These are phyloP conservation scores for Diplodia mutila DNA, from an alignment of 2,329 filamentous ascomycete species.

Conservation along the genomic window DNA sequence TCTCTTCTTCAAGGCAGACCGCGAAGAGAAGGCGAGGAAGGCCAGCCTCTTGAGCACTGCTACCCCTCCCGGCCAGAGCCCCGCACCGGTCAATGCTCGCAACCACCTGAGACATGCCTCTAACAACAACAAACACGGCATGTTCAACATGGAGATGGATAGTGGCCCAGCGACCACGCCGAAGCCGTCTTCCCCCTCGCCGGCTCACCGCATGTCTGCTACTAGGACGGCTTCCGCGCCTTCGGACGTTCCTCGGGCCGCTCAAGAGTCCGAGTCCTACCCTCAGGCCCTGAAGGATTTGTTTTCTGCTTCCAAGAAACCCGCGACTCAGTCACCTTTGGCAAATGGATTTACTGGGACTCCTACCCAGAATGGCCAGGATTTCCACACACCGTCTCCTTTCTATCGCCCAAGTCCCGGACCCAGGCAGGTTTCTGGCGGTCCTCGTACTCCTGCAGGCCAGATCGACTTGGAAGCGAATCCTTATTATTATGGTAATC, in stretches of 20 bases:
- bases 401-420: constrained; percentile 40
- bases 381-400: constrained; percentile 45
- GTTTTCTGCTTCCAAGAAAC: constrained; percentile 39
- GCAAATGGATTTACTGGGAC: background rate
- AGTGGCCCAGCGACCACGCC: constrained; percentile 30
- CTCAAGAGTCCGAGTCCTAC: constrained; percentile 46
- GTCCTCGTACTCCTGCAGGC: constrained; percentile 40
- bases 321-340: constrained; percentile 6
- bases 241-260: constrained; percentile 16
- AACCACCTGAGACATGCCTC: constrained; percentile 46
- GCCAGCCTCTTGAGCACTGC: constrained; percentile 43
- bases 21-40: constrained; percentile 71
- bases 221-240: constrained; percentile 46
- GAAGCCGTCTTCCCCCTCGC: constrained; percentile 21
- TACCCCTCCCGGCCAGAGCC: constrained; percentile 31
- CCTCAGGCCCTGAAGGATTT: constrained; percentile 51
- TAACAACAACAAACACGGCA: constrained; percentile 56
- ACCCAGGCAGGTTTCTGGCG: constrained; percentile 30
- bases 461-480: constrained; percentile 31
- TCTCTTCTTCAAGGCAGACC: constrained; percentile 85
- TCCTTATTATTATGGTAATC: constrained; percentile 50
- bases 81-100: constrained; percentile 32
- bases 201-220: constrained; percentile 43
- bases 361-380: constrained; percentile 6
- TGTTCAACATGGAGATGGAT: constrained; percentile 72